Evolutionary conservation across 768 basidiomycete species (phyloP).

Genomic region (Asterophora parasitica): DNA sequence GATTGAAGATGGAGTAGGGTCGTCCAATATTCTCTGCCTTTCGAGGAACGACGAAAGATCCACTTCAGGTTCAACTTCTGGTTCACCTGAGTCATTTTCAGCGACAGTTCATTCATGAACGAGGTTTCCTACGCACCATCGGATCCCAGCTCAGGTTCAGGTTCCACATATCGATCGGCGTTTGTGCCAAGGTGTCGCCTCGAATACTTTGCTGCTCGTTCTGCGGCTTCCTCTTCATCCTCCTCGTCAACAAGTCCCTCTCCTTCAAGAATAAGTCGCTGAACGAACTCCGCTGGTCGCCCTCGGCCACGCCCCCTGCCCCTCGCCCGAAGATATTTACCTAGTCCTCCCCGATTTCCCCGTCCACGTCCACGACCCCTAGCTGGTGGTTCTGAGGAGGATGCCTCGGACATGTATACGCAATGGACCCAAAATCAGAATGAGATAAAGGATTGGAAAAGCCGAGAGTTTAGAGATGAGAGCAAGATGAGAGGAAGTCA

Average conservation of each 20-base stretch:
- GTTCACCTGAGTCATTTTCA: constrained; percentile 46
- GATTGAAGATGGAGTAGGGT: constrained; percentile 22
- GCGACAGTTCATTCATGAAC: background rate
- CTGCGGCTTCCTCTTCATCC: constrained; percentile 46
- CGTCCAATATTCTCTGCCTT: constrained; percentile 49
- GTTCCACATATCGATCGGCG: constrained; percentile 69
- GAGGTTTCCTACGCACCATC: constrained; percentile 45
- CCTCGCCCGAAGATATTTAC: constrained; percentile 16
- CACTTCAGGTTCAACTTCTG: constrained; percentile 63
- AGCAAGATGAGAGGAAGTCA: no score
- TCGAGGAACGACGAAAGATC: constrained; percentile 67
- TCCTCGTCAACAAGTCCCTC: constrained; percentile 44
- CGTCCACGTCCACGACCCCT: constrained; percentile 12
- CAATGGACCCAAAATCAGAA: no score
- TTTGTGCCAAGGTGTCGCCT: constrained; percentile 62
- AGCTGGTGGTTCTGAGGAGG: background rate
- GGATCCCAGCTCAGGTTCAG: constrained; percentile 62
- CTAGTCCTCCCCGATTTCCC: constrained; percentile 16
- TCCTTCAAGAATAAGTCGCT: constrained; percentile 21
- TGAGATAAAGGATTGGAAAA: no score
- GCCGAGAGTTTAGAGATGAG: no score
- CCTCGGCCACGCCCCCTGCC: constrained; percentile 39
- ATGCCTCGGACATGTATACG: constrained; percentile 1
- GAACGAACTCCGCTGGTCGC: constrained; percentile 35
- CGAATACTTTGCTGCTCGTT: constrained; percentile 45